These are phyloP conservation scores for Penicillium sp. DNA, from an alignment of 2,329 filamentous ascomycete genomes.

Conservation along the genomic window DNA sequence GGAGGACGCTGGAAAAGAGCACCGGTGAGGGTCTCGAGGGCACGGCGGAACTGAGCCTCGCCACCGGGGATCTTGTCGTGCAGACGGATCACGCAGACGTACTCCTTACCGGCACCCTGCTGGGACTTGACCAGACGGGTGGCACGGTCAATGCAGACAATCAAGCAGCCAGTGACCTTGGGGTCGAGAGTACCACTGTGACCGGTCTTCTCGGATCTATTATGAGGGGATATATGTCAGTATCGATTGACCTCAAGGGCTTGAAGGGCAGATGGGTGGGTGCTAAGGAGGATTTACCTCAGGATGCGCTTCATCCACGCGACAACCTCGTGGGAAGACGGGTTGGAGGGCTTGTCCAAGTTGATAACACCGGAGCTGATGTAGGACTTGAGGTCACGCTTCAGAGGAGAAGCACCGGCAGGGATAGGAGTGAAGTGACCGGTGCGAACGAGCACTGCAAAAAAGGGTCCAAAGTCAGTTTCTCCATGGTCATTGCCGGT, in stretches of 20 bases:
- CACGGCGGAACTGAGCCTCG: constrained; percentile 88
- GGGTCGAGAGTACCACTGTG: constrained; percentile 98
- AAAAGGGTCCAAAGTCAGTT: constrained; percentile 17
- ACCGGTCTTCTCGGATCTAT: constrained; percentile 89
- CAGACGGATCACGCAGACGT: constrained; percentile 91
- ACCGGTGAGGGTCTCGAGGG: constrained; percentile 93
- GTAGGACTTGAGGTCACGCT: constrained; percentile 96
- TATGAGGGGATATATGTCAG: constrained; percentile 26
- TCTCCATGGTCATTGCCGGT: constrained; percentile 65
- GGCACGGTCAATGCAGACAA: constrained; percentile 94
- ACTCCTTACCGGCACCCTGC: constrained; percentile 98
- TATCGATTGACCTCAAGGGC: constrained; percentile 1
- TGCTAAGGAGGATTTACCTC: constrained; percentile 60
- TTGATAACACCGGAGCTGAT: constrained; percentile 98
- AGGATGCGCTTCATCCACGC: constrained; percentile 99
- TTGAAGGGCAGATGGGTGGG: not conserved
- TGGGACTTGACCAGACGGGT: constrained; percentile 98
- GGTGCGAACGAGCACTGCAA: constrained; percentile 79
- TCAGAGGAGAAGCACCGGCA: constrained; percentile 86
- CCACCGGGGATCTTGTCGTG: constrained; percentile 95
- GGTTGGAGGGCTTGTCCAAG: constrained; percentile 96
- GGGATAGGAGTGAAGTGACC: constrained; percentile 97
- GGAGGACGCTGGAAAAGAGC: constrained; percentile 97
- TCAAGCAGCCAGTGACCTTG: constrained; percentile 95
- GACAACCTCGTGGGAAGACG: constrained; percentile 97